phyloP scores from a whole-genome alignment of 1,284 basidiomycete species.

The Retiboletus flavoniger region DNA sequence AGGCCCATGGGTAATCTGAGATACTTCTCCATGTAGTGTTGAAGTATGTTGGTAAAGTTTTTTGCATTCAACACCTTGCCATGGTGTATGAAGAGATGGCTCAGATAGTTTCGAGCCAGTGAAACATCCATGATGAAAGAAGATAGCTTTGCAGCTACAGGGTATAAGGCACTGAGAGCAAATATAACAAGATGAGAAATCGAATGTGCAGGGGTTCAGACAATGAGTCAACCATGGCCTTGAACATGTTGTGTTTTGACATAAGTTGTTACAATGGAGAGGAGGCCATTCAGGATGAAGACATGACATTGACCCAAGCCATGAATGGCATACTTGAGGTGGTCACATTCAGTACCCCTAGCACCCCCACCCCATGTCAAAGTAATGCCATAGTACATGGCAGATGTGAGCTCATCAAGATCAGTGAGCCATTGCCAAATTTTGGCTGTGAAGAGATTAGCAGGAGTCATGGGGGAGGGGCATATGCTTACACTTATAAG shows the following conservation, averaged over 20 bases:
- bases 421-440: neutral
- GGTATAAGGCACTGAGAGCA: neutral
- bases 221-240: slow-evolving; percentile 2
- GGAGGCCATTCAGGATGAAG: slow-evolving; percentile 1
- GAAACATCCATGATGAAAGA: slow-evolving; percentile 4
- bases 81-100: slow-evolving; percentile 5
- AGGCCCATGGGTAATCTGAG: neutral
- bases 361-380: slow-evolving; percentile 4
- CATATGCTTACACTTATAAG: too few species aligned
- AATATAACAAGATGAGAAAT: slow-evolving; percentile 5
- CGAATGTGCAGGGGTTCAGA: neutral
- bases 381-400: neutral
- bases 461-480: too few species aligned
- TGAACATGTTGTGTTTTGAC: neutral
- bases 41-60: neutral
- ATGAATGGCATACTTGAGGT: slow-evolving; percentile 5
- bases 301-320: neutral
- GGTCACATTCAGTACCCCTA: slow-evolving; percentile 5
- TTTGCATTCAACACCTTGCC: neutral
- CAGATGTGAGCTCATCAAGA: neutral
- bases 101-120: neutral
- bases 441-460: too few species aligned
- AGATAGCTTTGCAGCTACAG: neutral
- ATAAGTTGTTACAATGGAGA: neutral
- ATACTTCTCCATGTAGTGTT: neutral